Percentiles rank a stretch among this genome's conserved stretches.
phyloP scores from a whole-genome alignment of 2,329 filamentous ascomycete species.

The Trichoderma atroviride region DNA sequence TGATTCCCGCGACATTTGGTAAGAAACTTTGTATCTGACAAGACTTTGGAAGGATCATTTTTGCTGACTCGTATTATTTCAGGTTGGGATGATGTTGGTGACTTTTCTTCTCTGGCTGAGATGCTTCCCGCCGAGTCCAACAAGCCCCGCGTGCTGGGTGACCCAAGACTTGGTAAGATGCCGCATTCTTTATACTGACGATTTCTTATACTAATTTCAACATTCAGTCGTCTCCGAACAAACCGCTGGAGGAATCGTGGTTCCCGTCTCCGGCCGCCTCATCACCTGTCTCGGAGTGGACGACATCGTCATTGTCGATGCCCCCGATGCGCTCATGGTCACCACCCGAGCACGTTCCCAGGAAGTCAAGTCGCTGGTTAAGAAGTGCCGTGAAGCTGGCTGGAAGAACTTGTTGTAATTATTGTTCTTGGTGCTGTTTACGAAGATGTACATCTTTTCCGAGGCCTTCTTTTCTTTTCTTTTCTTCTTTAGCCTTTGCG shows the following conservation, averaged over 20 bases:
- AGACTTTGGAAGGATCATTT: too few relatives aligned
- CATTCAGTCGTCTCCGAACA: constrained; percentile 33
- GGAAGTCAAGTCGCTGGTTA: constrained; percentile 35
- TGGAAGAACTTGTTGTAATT: constrained; percentile 32
- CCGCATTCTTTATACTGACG: background rate
- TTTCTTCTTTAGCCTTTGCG: background rate
- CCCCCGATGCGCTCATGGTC: constrained; percentile 36
- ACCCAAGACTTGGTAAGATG: constrained; percentile 32
- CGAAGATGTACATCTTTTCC: background rate
- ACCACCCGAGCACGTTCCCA: constrained; percentile 35
- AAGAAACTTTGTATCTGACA: background rate
- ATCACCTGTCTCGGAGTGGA: constrained; percentile 35
- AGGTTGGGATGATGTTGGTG: constrained; percentile 37
- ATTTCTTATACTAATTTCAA: background rate
- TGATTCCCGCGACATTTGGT: constrained; percentile 36
- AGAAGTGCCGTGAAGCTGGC: constrained; percentile 34
- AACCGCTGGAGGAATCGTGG: constrained; percentile 34
- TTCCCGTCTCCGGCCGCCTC: constrained; percentile 34
- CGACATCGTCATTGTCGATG: constrained; percentile 35
- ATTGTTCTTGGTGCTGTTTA: background rate
- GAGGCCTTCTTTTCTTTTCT: background rate
- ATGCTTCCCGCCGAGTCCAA: constrained; percentile 36
- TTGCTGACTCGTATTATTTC: constrained; percentile 12
- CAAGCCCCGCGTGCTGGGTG: constrained; percentile 32
- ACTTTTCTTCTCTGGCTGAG: constrained; percentile 35